Conservation (phyloP, 73 alveolate species). For the Effrenium voratum region DNA sequence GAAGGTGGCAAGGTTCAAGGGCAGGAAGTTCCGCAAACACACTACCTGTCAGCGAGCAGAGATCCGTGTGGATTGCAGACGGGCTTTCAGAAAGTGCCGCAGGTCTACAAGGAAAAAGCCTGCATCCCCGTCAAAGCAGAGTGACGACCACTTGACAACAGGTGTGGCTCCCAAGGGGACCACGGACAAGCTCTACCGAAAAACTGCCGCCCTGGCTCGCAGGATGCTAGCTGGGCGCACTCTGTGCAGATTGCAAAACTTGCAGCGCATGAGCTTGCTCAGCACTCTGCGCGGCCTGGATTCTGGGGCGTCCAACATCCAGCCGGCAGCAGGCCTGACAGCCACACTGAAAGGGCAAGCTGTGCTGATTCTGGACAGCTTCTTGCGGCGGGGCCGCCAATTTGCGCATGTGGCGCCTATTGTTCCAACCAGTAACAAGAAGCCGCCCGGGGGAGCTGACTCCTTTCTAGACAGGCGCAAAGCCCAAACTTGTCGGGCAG, state of each 20-base stretch:
- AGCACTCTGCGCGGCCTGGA: background rate
- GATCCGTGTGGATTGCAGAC: no score
- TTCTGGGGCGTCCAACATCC: background rate
- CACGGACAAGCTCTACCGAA: no score
- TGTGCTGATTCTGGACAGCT: background rate
- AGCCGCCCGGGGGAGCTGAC: slow-evolving; percentile 21
- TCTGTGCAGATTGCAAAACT: background rate
- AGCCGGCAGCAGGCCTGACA: slow-evolving; percentile 6
- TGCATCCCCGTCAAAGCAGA: no score
- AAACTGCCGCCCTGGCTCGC: background rate
- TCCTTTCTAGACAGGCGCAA: slow-evolving; percentile 8
- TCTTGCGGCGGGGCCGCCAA: background rate
- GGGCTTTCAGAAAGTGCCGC: no score
- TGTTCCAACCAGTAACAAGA: background rate
- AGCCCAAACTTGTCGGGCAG: background rate
- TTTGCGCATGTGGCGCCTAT: slow-evolving; percentile 44
- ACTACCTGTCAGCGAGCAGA: no score
- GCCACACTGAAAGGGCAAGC: background rate
- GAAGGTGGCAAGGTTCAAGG: no score
- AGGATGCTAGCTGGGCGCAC: slow-evolving; percentile 13
- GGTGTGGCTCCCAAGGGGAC: no score
- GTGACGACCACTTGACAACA: no score
- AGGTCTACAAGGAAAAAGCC: no score
- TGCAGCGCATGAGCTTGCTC: background rate
- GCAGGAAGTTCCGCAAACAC: no score